A percentile compares a stretch with the other conserved stretches of the same genome.
Evolutionary conservation across 2,329 filamentous ascomycete species (phyloP).

Genomic region (Exophiala oligosperma): DNA sequence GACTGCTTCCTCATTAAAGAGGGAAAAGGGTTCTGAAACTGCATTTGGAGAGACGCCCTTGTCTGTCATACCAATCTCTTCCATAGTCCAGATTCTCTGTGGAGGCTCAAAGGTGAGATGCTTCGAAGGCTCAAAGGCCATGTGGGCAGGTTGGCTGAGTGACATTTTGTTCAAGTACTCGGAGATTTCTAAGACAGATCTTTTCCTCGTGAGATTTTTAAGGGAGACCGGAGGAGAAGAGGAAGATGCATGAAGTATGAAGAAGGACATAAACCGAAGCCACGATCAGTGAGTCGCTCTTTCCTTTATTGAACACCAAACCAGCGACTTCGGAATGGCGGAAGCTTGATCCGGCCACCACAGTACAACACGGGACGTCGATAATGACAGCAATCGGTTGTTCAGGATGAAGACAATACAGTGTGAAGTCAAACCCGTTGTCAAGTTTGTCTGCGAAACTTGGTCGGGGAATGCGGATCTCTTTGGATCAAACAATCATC

Average conservation of each 20-base stretch:
- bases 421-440: background rate
- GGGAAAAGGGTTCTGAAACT: constrained; percentile 62
- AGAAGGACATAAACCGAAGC: constrained; percentile 21
- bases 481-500: constrained; percentile 8
- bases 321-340: background rate
- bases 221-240: constrained; percentile 3
- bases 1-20: constrained; percentile 62
- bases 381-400: too few species aligned
- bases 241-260: background rate
- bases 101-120: constrained; percentile 56
- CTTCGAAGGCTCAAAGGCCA: constrained; percentile 51
- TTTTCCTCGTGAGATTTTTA: constrained; percentile 14
- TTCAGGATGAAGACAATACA: too few species aligned
- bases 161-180: constrained; percentile 11
- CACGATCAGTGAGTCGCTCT: constrained; percentile 6
- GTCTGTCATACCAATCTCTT: constrained; percentile 57
- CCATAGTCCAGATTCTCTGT: constrained; percentile 57
- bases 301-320: background rate
- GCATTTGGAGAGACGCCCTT: constrained; percentile 61
- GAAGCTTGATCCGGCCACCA: background rate
- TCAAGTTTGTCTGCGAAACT: background rate
- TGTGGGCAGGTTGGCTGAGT: constrained; percentile 26
- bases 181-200: constrained; percentile 2
- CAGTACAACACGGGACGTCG: background rate
- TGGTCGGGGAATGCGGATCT: background rate